phyloP scores from a whole-genome alignment of 768 basidiomycete species.

The Naganishia randhawae region DNA sequence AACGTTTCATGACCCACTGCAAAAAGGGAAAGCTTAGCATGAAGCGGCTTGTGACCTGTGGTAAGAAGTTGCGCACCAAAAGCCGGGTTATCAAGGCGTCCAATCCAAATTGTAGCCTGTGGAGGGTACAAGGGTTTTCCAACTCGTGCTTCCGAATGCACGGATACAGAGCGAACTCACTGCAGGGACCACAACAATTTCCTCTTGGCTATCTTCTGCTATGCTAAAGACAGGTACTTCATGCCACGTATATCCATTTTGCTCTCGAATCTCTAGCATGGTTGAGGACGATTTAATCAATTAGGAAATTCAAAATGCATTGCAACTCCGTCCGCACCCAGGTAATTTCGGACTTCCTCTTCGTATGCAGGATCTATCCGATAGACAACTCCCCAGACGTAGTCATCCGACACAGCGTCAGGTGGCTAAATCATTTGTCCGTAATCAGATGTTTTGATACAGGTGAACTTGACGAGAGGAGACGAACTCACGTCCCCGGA shows the following conservation, averaged over 20 bases:
- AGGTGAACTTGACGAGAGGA: too few species aligned
- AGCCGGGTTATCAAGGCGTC: constrained; percentile 77
- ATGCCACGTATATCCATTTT: constrained; percentile 90
- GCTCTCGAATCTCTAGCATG: constrained; percentile 16
- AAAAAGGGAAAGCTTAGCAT: neutral
- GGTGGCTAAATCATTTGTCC: too few species aligned
- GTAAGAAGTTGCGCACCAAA: constrained; percentile 61
- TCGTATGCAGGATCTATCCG: constrained; percentile 75
- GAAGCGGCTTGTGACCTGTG: neutral
- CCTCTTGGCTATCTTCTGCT: constrained; percentile 55
- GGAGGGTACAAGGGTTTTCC: neutral
- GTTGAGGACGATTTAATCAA: too few species aligned
- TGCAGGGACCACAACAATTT: neutral
- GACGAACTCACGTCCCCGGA: constrained; percentile 34
- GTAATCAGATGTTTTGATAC: too few species aligned
- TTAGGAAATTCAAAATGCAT: too few species aligned
- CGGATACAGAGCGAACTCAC: neutral
- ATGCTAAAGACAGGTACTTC: constrained; percentile 68
- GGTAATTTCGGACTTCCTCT: constrained; percentile 72
- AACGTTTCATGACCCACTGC: constrained; percentile 81
- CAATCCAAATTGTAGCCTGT: constrained; percentile 68
- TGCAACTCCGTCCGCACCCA: constrained; percentile 69
- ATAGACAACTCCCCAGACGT: constrained; percentile 87
- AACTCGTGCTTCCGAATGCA: neutral
- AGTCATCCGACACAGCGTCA: constrained; percentile 52